A percentile compares a stretch with the other conserved stretches of the same genome.
Evolutionary conservation across 2,329 filamentous ascomycete species (phyloP).

Genomic region (Immersiporthe knoxdaviesiana): DNA sequence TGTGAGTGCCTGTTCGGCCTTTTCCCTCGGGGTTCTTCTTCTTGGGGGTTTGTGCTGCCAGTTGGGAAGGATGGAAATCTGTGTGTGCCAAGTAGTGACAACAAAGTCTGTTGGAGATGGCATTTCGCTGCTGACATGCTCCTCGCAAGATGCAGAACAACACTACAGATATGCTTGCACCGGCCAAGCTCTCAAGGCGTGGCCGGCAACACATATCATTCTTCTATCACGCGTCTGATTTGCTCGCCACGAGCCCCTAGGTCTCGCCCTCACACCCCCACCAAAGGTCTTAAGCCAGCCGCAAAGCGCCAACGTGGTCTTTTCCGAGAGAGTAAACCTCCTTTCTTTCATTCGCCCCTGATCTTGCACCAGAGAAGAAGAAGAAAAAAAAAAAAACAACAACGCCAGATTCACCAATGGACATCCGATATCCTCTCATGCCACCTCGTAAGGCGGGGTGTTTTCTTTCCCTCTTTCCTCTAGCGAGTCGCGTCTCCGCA

Average conservation of each 20-base stretch:
- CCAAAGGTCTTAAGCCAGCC: no score
- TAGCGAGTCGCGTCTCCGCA: neutral
- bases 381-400: no score
- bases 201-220: slow-evolving; percentile 16
- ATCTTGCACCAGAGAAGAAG: neutral
- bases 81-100: no score
- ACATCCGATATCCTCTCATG: neutral
- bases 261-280: neutral
- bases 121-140: neutral
- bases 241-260: slow-evolving; percentile 18
- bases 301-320: neutral
- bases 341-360: neutral
- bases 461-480: neutral
- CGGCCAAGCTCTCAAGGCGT: neutral
- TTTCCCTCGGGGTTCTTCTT: neutral
- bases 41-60: neutral
- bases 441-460: neutral
- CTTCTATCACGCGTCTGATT: slow-evolving; percentile 23
- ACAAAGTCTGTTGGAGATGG: no score
- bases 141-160: neutral
- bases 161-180: neutral
- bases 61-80: no score
- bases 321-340: slow-evolving; percentile 4
- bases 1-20: neutral
- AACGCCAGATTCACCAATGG: slow-evolving; percentile 8